Percentiles rank a stretch among this genome's conserved stretches.
phyloP scores from a whole-genome alignment of 2,329 filamentous ascomycete genomes.

The Fusarium aywerte region DNA sequence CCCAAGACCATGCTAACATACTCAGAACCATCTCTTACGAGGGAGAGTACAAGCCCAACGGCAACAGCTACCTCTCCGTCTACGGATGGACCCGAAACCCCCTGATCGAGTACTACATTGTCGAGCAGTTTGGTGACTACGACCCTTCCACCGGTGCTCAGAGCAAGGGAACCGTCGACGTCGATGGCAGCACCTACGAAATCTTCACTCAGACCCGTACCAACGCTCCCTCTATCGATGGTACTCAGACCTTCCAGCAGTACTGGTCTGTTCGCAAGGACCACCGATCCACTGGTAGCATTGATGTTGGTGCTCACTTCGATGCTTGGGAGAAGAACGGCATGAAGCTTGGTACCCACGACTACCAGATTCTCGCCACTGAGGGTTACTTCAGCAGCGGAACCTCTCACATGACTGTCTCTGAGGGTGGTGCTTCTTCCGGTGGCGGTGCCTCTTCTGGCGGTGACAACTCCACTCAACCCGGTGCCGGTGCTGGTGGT shows the following conservation, averaged over 20 bases:
- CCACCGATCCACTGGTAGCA: conserved; percentile 62
- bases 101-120: conserved; percentile 54
- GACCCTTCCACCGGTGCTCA: conserved; percentile 49
- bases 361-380: conserved; percentile 66
- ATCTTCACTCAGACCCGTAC: conserved; percentile 51
- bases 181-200: conserved; percentile 55
- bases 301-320: conserved; percentile 63
- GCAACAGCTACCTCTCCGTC: conserved; percentile 53
- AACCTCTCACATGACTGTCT: conserved; percentile 59
- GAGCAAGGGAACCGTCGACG: conserved; percentile 46
- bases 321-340: conserved; percentile 63
- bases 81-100: conserved; percentile 55
- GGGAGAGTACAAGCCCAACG: conserved; percentile 50
- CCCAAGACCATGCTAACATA: background rate
- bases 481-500: background rate
- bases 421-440: conserved; percentile 17
- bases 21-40: conserved; percentile 42
- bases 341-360: conserved; percentile 59
- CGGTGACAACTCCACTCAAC: background rate
- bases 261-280: conserved; percentile 62
- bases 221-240: conserved; percentile 60
- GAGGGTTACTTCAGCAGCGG: conserved; percentile 65
- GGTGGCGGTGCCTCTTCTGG: background rate
- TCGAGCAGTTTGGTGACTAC: conserved; percentile 51
- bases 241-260: conserved; percentile 63